These are phyloP conservation scores for Aureobasidium sp. DNA, from an alignment of 2,329 filamentous ascomycete genomes.

Conservation along the genomic window DNA sequence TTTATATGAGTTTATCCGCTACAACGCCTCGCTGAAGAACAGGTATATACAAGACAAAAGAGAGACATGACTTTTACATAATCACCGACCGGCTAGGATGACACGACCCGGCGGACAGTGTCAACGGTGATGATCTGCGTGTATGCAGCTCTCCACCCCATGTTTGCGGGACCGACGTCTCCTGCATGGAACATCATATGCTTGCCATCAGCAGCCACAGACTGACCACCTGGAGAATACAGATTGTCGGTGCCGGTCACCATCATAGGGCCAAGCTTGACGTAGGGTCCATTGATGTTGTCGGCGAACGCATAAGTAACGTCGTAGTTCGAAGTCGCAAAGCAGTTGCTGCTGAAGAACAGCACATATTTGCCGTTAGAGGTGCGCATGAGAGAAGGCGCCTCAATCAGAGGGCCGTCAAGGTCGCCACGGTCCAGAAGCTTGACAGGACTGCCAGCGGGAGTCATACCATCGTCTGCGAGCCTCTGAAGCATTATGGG, in stretches of 20 bases:
- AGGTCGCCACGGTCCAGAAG: constrained; percentile 22
- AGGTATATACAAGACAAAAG: background rate
- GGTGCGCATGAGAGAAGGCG: constrained; percentile 22
- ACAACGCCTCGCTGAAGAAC: constrained; percentile 3
- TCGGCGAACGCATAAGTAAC: constrained; percentile 22
- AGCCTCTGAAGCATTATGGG: constrained; percentile 26
- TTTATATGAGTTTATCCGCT: background rate
- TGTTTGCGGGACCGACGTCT: constrained; percentile 8
- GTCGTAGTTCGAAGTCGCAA: constrained; percentile 25
- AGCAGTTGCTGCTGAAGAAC: constrained; percentile 29
- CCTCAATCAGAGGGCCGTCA: constrained; percentile 27
- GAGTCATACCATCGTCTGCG: constrained; percentile 22
- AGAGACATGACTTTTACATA: background rate
- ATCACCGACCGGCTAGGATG: background rate
- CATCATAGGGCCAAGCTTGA: constrained; percentile 18
- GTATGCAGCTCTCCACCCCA: constrained; percentile 13
- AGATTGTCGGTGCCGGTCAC: constrained; percentile 18
- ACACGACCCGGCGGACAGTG: constrained; percentile 4
- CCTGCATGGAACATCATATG: constrained; percentile 24
- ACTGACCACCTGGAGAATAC: constrained; percentile 20
- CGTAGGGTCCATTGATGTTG: constrained; percentile 18
- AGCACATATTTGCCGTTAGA: constrained; percentile 26
- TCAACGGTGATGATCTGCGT: constrained; percentile 11
- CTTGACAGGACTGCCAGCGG: constrained; percentile 20
- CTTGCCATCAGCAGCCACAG: constrained; percentile 19